Evolutionary conservation across 1,139 yeast species (phyloP), one percentile per base, ranked within the genome.

Genomic region (Eremothecium coryli): DNA sequence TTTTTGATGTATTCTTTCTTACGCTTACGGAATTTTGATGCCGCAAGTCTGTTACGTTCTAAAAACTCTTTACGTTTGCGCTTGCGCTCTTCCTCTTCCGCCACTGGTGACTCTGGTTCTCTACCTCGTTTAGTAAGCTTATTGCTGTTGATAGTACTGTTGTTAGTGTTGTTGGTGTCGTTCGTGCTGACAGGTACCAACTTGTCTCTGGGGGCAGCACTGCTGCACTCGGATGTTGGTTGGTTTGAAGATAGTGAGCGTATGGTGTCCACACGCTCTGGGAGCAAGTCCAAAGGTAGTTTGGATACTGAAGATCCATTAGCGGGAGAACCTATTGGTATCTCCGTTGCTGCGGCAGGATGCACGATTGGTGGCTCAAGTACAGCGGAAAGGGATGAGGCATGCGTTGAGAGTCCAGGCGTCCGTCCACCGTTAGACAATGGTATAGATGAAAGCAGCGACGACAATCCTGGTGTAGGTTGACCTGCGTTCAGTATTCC

Each of bases 31-130:
- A 97, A 93, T 58, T 86, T 88, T 25, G 93, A 76, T 0, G 98
- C 98, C 0, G 99, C 99, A 10, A 90, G 75, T 41, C 98, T 70
- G 57, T 90, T 90, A 42, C 97, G 68, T 56, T 90, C 98, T 45
- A 90, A 62, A 49, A 90, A 90, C 45, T 71, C 78, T 54, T 76
- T 76, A 21, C 97, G 71, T 53, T 82, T 85, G 31, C 81, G 90
- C 32, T 71, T 84, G 29, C 73, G 45, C 5, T 50, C 58, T 34
- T 52, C 61, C 17, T 45, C 53, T 21, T 48, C 43, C 46, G 39
- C 29, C n/a, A n/a, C n/a, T n/a, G n/a, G n/a, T n/a, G n/a, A n/a
- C n/a, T n/a, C 41, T 20, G 22, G 13, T 33, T 31, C 24, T 33
- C 39, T 28, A 26, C 38, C 23, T 27, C 35, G 25, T 40, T 40